phyloP scores from a whole-genome alignment of 2,329 filamentous ascomycete species.

The Cladophialophora yegresii region DNA sequence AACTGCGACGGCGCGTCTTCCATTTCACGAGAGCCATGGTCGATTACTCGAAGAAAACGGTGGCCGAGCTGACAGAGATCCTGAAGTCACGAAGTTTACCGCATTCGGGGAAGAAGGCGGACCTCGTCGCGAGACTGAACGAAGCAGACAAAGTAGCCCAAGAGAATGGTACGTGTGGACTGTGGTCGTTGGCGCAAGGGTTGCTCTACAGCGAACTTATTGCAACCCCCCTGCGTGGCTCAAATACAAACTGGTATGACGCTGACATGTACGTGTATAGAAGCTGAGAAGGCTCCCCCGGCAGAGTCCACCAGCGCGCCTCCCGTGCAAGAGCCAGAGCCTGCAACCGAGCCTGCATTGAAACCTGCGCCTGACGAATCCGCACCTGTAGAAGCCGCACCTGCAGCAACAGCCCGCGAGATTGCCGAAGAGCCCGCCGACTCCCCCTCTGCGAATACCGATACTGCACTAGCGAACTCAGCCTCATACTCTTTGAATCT shows the following conservation, averaged over 20 bases:
- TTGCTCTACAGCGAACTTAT: neutral
- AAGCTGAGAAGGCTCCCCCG: constrained; percentile 32
- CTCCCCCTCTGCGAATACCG: constrained; percentile 25
- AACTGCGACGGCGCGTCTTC: constrained; percentile 20
- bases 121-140: constrained; percentile 51
- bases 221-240: neutral
- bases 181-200: neutral
- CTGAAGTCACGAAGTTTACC: constrained; percentile 52
- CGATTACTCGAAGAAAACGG: constrained; percentile 55
- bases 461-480: constrained; percentile 27
- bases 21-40: constrained; percentile 30
- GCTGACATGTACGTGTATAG: constrained; percentile 8
- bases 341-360: constrained; percentile 27
- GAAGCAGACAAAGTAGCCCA: constrained; percentile 44
- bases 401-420: constrained; percentile 18
- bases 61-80: constrained; percentile 53
- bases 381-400: constrained; percentile 37
- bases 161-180: constrained; percentile 26
- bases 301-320: constrained; percentile 40
- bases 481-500: constrained; percentile 46
- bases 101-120: constrained; percentile 54
- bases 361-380: constrained; percentile 29
- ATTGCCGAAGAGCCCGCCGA: constrained; percentile 15
- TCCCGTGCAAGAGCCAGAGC: constrained; percentile 37
- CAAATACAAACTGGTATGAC: neutral